Evolutionary conservation across 2,329 filamentous ascomycete species (phyloP), one percentile per base, ranked within the genome.

Genomic region (Phyllosticta capitalensis): DNA sequence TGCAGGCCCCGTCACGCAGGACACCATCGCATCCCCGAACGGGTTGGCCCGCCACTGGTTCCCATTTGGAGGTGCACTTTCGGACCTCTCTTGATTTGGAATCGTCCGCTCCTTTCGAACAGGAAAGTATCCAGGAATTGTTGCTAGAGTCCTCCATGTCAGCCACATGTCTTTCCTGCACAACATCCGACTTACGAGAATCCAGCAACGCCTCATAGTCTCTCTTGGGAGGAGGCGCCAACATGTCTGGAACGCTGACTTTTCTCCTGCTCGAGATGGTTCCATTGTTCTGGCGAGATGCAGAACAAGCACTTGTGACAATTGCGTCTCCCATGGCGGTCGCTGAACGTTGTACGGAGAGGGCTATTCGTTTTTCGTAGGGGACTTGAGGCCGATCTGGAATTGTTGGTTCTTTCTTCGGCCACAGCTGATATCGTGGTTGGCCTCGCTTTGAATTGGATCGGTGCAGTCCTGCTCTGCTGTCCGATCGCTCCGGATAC

Each of bases 301-400:
- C 69, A 49, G 68, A 61, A 48, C 60, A 64, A 30, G 73, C 71
- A 20, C 67, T 63, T 17, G 64, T 63, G 9, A 70, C 66, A 59
- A 70, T 71, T 54, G 72, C 74, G 61, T 75, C 73, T 63, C 72
- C 74, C 38, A 75, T 64, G 22, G 73, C 74, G 50, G 72, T 74
- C 14, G 68, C 63, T 19, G 73, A 75, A 38, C 72, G 72, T 21
- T 68, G 68, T 59, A 68, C 68, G 55, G 72, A 70, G 52, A 75
- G 65, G 14, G 72, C 72, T 59, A 68, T 65, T 20, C 70, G 60
- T 62, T 68, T 72, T 55, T 74, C 72, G 22, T 65, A 45, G 26
- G 52, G 26, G 54, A 56, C 49, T 5, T 52, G 24, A 38, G 60
- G 6, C 12, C 54, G 60, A 26, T 21, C 52, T 19, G 38, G 22